phyloP scores from a whole-genome alignment of 257 asterid genomes.

The Solanum habrochaites region DNA sequence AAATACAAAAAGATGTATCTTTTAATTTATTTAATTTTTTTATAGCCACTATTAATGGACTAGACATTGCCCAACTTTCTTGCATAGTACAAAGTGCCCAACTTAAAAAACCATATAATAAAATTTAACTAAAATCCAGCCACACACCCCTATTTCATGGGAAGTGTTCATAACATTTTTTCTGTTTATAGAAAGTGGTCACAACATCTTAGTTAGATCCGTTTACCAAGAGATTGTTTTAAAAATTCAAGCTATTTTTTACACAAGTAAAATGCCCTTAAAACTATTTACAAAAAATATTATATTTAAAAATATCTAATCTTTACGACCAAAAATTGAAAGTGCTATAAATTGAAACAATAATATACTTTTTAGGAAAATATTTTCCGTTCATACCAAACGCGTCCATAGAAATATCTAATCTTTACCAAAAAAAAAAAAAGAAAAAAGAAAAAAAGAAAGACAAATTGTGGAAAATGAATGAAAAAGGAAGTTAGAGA shows the following conservation, averaged over 20 bases:
- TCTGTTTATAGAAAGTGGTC: neutral
- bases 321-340: no score
- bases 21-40: neutral
- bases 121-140: constrained; percentile 10
- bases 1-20: neutral
- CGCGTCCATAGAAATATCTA: neutral
- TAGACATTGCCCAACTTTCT: constrained; percentile 3
- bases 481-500: neutral
- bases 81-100: neutral
- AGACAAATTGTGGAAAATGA: neutral
- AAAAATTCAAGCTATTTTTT: neutral
- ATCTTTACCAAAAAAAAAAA: neutral
- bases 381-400: no score
- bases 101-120: neutral
- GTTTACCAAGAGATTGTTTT: neutral
- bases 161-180: neutral
- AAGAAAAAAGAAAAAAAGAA: no score
- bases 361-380: no score
- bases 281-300: neutral
- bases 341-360: no score
- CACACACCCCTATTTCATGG: constrained; percentile 17
- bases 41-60: neutral
- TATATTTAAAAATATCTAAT: no score
- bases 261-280: neutral
- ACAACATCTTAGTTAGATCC: neutral